These are phyloP conservation scores for Decorospora gaudefroyi DNA, from an alignment of 2,329 filamentous ascomycete genomes.

Conservation along the genomic window DNA sequence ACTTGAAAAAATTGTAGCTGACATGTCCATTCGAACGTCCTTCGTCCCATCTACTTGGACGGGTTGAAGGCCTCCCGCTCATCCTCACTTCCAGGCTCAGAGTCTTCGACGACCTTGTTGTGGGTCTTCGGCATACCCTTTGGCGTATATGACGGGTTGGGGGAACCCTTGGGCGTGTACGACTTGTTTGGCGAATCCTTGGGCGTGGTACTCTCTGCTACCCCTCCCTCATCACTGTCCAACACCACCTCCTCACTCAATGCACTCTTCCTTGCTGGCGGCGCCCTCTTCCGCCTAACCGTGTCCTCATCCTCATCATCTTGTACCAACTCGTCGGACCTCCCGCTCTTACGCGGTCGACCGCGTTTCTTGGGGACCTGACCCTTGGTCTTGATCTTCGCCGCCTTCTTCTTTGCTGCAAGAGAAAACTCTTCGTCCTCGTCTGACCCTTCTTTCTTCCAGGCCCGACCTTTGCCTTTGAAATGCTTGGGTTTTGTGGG, in stretches of 20 bases:
- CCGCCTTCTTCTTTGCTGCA: conserved; percentile 28
- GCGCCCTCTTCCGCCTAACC: conserved; percentile 16
- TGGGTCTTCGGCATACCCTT: conserved; percentile 1
- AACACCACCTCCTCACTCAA: conserved; percentile 26
- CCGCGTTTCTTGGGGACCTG: conserved; percentile 24
- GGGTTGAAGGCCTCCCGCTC: conserved; percentile 3
- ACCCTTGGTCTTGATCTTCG: conserved; percentile 19
- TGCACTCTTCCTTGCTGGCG: conserved; percentile 25
- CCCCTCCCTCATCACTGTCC: conserved; percentile 14
- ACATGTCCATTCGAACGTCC: not conserved
- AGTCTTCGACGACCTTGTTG: not conserved
- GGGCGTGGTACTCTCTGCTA: conserved; percentile 2
- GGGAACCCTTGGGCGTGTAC: conserved; percentile 3
- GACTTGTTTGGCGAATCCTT: conserved; percentile 4
- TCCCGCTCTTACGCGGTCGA: conserved; percentile 27
- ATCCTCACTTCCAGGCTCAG: not conserved
- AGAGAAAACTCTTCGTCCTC: conserved; percentile 38
- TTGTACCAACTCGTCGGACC: conserved; percentile 24
- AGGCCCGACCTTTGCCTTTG: conserved; percentile 41
- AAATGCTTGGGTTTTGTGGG: conserved; percentile 30
- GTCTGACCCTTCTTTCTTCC: conserved; percentile 40
- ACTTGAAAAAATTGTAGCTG: not conserved
- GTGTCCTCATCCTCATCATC: conserved; percentile 19
- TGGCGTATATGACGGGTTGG: not conserved
- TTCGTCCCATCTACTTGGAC: not conserved